phyloP scores from a whole-genome alignment of 1,284 basidiomycete species.

The Ganoderma sinense region DNA sequence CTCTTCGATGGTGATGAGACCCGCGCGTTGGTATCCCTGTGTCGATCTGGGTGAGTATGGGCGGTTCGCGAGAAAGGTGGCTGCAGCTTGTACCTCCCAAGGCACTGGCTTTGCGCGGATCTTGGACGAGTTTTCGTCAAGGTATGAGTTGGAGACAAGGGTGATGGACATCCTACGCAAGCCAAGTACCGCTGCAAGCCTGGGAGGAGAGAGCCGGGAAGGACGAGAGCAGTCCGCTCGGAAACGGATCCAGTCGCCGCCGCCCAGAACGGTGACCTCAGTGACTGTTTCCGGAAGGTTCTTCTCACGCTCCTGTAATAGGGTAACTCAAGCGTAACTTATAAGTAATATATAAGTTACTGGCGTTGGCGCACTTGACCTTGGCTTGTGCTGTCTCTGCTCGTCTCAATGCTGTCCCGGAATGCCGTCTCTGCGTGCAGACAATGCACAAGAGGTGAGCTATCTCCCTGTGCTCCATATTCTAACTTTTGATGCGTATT shows the following conservation, averaged over 20 bases:
- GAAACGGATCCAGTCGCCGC: conserved; percentile 10
- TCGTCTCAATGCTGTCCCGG: conserved; percentile 47
- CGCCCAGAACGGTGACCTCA: conserved; percentile 30
- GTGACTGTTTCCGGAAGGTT: conserved; percentile 4
- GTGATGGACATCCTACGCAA: conserved; percentile 71
- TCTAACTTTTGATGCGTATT: conserved; percentile 1
- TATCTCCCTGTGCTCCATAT: neutral
- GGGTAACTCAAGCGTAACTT: no score
- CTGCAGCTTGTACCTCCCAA: conserved; percentile 80
- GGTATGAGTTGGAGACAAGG: conserved; percentile 87
- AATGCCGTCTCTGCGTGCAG: conserved; percentile 44
- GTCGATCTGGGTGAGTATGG: conserved; percentile 46
- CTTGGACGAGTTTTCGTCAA: conserved; percentile 89
- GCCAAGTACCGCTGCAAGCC: conserved; percentile 9
- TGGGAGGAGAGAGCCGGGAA: conserved; percentile 1
- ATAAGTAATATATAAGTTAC: no score
- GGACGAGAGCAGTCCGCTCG: neutral
- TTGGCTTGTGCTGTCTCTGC: conserved; percentile 22
- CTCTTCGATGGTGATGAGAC: conserved; percentile 89
- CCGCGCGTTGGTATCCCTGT: conserved; percentile 92
- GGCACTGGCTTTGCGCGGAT: conserved; percentile 92
- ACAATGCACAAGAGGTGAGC: conserved; percentile 41
- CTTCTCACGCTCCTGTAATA: conserved; percentile 29
- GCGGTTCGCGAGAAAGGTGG: conserved; percentile 8
- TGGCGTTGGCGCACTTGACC: conserved; percentile 15